Evolutionary conservation across 2,329 filamentous ascomycete species (phyloP).

Genomic region (Arachnopeziza araneosa): DNA sequence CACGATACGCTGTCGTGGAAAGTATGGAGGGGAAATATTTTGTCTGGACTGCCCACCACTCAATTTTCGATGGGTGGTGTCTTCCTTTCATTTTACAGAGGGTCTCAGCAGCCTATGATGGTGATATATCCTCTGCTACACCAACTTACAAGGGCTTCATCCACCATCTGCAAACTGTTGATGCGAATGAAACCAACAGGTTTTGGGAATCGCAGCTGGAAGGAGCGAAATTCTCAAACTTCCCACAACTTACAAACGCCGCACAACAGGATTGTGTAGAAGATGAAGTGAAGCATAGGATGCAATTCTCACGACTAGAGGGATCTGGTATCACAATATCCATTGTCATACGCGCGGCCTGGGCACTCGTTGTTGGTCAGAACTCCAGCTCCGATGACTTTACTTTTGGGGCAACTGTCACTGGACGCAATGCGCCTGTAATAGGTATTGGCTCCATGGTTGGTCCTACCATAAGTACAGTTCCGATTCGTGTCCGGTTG

Average conservation of each 20-base stretch:
- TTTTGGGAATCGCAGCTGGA: background rate
- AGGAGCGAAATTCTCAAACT: background rate
- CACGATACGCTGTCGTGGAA: background rate
- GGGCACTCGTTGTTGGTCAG: constrained; percentile 35
- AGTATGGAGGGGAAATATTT: background rate
- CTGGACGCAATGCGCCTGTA: constrained; percentile 41
- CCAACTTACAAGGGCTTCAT: background rate
- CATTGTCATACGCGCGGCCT: constrained; percentile 29
- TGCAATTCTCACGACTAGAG: no score
- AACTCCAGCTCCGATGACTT: constrained; percentile 37
- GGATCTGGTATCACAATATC: constrained; percentile 9
- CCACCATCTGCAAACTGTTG: background rate
- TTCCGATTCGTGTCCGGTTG: constrained; percentile 67
- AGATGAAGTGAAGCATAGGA: background rate
- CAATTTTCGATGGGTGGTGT: background rate
- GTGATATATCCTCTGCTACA: background rate
- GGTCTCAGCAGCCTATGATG: background rate
- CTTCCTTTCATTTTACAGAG: background rate
- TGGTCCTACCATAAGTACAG: constrained; percentile 69
- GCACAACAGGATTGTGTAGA: no score
- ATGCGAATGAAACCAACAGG: background rate
- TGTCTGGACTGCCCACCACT: background rate
- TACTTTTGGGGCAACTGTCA: constrained; percentile 38
- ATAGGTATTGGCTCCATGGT: constrained; percentile 63
- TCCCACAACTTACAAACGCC: background rate